Conservation (phyloP, 2,329 filamentous ascomycete species). For the Phoma sp. region DNA sequence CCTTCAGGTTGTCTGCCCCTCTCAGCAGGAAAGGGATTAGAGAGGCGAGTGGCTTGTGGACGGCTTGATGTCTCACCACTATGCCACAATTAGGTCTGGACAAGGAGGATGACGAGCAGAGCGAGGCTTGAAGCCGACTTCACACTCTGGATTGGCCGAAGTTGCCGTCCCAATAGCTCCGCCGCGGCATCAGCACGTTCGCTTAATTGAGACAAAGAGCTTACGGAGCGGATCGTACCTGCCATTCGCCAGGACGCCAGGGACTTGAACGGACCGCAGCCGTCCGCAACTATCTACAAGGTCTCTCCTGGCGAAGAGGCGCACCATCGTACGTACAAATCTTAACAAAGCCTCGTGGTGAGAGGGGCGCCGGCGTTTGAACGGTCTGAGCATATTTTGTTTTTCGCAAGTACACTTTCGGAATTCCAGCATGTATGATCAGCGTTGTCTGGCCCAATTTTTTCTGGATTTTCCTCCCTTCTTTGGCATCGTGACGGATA, state of each 20-base stretch:
- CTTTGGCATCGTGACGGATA: constrained; percentile 42
- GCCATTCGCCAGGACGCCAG: constrained; percentile 41
- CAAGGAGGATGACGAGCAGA: constrained; percentile 41
- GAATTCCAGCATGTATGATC: constrained; percentile 49
- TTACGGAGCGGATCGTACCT: constrained; percentile 44
- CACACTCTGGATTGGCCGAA: constrained; percentile 43
- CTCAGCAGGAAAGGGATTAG: constrained; percentile 35
- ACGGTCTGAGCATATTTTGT: constrained; percentile 40
- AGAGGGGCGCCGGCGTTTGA: constrained; percentile 36
- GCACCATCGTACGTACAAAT: constrained; percentile 21
- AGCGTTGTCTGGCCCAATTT: constrained; percentile 44
- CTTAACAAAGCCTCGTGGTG: constrained; percentile 30
- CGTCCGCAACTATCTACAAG: constrained; percentile 39
- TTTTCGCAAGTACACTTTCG: constrained; percentile 47
- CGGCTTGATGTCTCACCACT: constrained; percentile 44
- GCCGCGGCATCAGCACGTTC: constrained; percentile 41
- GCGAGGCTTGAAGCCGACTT: constrained; percentile 36
- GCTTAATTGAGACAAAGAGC: constrained; percentile 41
- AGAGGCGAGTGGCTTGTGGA: constrained; percentile 33
- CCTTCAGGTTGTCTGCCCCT: constrained; percentile 24
- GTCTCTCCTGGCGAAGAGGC: constrained; percentile 32
- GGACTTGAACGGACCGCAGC: constrained; percentile 39
- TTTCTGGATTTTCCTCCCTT: constrained; percentile 29
- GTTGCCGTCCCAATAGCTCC: constrained; percentile 41
- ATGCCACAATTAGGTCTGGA: constrained; percentile 36